Conservation (phyloP, 176 grass and related monocot genomes). For the Eleusine coracana region DNA sequence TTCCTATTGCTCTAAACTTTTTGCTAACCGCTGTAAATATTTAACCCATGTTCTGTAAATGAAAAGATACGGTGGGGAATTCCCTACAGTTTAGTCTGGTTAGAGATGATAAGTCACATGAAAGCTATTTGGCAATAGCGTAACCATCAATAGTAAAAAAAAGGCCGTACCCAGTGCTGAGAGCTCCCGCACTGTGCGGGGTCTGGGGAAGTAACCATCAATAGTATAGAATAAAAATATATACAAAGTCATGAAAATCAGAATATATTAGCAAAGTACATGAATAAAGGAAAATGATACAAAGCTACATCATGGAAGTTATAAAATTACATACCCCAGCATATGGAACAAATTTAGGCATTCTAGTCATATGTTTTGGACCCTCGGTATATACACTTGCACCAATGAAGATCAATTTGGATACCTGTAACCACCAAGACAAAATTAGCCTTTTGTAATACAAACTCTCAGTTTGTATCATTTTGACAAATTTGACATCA, state of each 20-base stretch:
- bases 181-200: no score
- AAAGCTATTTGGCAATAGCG: slow-evolving; percentile 5
- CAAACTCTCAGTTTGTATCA: slow-evolving; percentile 2
- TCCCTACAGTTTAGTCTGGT: background rate
- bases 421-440: slow-evolving; percentile 54
- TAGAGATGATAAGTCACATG: slow-evolving; percentile 8
- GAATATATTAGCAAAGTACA: slow-evolving; percentile 6
- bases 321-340: slow-evolving; percentile 61
- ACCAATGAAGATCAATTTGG: slow-evolving; percentile 82
- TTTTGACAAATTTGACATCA: slow-evolving; percentile 5
- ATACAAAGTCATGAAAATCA: background rate
- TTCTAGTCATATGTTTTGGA: slow-evolving; percentile 65
- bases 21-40: no score
- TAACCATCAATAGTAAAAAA: slow-evolving; percentile 14
- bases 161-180: no score
- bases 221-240: slow-evolving; percentile 14
- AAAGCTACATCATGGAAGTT: background rate
- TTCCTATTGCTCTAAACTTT: no score
- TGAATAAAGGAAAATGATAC: background rate
- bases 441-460: slow-evolving; percentile 20
- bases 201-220: slow-evolving; percentile 5
- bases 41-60: no score
- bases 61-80: background rate
- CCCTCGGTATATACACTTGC: slow-evolving; percentile 88
- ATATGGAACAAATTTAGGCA: slow-evolving; percentile 84